Evolutionary conservation across 495 filamentous ascomycete genomes (phyloP), one percentile per base, ranked within the genome.

Genomic region (Penicillium ochrochloron): DNA sequence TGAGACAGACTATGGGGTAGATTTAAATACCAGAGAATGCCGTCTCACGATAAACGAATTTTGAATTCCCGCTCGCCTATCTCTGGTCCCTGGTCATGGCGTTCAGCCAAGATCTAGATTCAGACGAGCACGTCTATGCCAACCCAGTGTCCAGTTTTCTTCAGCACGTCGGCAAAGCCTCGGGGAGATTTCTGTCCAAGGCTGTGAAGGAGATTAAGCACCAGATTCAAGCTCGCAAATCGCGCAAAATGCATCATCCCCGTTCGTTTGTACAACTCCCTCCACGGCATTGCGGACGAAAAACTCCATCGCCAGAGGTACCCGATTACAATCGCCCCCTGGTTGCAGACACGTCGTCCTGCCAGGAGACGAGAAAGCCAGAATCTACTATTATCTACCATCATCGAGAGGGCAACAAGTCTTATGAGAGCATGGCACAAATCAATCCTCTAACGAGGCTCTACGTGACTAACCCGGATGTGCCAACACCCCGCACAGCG

Each of bases 121-220:
- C 31, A n/a, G 53, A 25, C n/a, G 31, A 34, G 8, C 53, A 56
- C 53, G 53, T 56, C 31, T 56, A 56, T 35, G 31, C 53, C 17
- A 34, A 56, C 31, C 31, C 17, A 2, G 53, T 25, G 19, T 37
- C 53, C 27, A 21, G 10, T 37, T 19, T 56, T 11, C 27, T 56
- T 10, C 53, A 56, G n/a, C 53, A 56, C 14, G 31, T 17, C 8
- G 53, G 53, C 7, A 56, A 56, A 37, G 31, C 31, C 2, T 56
- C 31, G n/a, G 10, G 25, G 21, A 19, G 53, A 37, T 8, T 10
- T 8, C 17, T 56, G 10, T 23, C 31, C 5, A 56, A 14, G 19
- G 2, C 37, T 34, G 15, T 21, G n/a, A 56, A 56, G 6, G 14
- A 25, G 8, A 5, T 23, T 31, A 21, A 35, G n/a, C 8, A 11